Base-by-base conservation (phyloP, 345 rosid species). In the Syzygium aromaticum region DNA sequence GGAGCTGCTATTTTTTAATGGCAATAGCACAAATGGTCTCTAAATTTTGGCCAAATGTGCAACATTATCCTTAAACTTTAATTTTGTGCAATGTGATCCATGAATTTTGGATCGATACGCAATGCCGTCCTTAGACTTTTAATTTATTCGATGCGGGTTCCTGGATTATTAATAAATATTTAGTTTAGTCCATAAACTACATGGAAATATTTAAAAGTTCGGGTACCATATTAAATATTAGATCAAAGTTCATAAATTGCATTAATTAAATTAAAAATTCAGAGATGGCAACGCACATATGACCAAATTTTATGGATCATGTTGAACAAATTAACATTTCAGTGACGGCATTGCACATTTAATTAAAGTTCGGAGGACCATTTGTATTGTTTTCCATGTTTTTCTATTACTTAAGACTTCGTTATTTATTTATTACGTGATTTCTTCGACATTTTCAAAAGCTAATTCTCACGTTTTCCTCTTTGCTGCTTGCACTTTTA, bases 151-250 rank as follows among this genome's bases (percentile, higher is more conserved):
- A n/a, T n/a, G 8, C 0, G 10, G 0, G 30, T 27, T 14, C 13
- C 27, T 12, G 3, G 27, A 59, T 0, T 59, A 59, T 59, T 27
- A 0, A 13, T 59, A 59, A 59, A 59, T 59, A 1, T 59, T 27
- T 3, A 5, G 27, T 25, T 5, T 1, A 7, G 0, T 59, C 13
- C 7, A 0, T 11, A 27, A 5, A 0, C 7, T 59, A 27, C 17
- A 59, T 11, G 30, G 0, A 59, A 59, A 27, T 25, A 7, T 15
- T 27, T 27, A 27, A 59, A 59, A 27, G 15, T 56, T 23, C 1
- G 0, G 0, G 0, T 7, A 8, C n/a, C 0, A 1, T 5, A 56
- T 56, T 56, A 0, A 56, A 56, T 0, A 56, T 0, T 23, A 1
- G 0, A 56, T 56, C 2, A 56, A 56, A 23, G 1, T 27, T 59